Evolutionary conservation across 345 rosid genomes (phyloP).

Genomic region (Gossypium mustelinum): DNA sequence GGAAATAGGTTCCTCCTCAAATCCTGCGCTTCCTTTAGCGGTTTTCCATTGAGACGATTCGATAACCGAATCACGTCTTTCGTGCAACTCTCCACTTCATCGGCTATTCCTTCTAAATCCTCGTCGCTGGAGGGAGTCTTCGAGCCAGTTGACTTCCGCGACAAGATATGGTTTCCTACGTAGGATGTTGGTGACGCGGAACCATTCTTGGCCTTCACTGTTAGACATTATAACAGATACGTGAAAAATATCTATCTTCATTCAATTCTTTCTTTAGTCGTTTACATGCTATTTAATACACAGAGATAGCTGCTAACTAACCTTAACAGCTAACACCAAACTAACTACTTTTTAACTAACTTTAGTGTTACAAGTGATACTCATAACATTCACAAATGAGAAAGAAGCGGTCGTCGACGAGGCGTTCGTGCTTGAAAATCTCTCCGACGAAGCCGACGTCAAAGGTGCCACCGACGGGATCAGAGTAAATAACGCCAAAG

Average conservation of each 20-base stretch:
- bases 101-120: conserved; percentile 57
- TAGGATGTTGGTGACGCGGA: conserved; percentile 60
- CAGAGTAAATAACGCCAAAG: conserved; percentile 82
- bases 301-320: too few species aligned
- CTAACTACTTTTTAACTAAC: too few species aligned
- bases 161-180: conserved; percentile 90
- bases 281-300: too few species aligned
- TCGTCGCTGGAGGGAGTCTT: conserved; percentile 88
- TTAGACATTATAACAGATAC: too few species aligned
- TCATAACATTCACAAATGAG: conserved; percentile 34
- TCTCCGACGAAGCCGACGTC: conserved; percentile 89
- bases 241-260: too few species aligned
- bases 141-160: conserved; percentile 83
- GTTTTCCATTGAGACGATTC: conserved; percentile 76
- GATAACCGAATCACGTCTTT: conserved; percentile 87
- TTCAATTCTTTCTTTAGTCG: too few species aligned
- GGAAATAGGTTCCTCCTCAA: conserved; percentile 77
- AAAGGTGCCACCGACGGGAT: conserved; percentile 61
- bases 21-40: conserved; percentile 73
- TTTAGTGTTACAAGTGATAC: too few species aligned
- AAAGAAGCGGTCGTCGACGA: conserved; percentile 83
- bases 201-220: conserved; percentile 80
- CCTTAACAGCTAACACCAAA: too few species aligned
- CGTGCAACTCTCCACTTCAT: conserved; percentile 77
- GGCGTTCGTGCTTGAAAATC: conserved; percentile 85